Conservation (phyloP, 2,329 filamentous ascomycete genomes). For the Raffaelea arxii region DNA sequence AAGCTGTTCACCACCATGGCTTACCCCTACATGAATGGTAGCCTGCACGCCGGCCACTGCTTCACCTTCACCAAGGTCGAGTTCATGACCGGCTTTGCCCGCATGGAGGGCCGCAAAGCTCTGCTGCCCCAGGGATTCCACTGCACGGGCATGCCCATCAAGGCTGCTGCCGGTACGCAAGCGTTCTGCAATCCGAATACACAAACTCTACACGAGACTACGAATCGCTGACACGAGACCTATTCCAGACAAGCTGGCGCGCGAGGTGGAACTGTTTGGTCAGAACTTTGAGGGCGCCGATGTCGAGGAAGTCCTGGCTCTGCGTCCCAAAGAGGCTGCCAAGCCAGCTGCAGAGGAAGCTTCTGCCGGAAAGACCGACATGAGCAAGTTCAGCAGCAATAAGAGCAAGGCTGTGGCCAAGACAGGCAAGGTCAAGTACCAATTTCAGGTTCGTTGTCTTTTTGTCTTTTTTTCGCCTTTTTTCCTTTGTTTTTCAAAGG, state of each 20-base stretch:
- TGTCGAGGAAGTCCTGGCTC: constrained; percentile 36
- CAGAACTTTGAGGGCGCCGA: constrained; percentile 62
- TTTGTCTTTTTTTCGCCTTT: background rate
- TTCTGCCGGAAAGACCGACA: constrained; percentile 64
- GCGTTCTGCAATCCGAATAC: too few species aligned
- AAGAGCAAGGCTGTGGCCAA: constrained; percentile 74
- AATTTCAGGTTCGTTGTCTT: constrained; percentile 44
- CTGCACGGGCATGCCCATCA: constrained; percentile 96
- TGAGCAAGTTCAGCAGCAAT: constrained; percentile 75
- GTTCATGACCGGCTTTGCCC: constrained; percentile 75
- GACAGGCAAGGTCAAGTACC: constrained; percentile 88
- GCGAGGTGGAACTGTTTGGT: constrained; percentile 84
- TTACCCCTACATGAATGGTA: constrained; percentile 24
- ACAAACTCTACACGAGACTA: background rate
- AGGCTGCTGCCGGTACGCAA: constrained; percentile 77
- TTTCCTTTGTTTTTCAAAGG: background rate
- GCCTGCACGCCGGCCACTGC: constrained; percentile 57
- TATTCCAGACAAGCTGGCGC: constrained; percentile 90
- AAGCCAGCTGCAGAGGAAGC: constrained; percentile 46
- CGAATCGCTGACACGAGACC: background rate
- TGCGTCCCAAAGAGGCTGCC: constrained; percentile 60
- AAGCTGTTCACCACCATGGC: too few species aligned
- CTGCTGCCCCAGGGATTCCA: constrained; percentile 93
- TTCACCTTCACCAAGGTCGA: constrained; percentile 92
- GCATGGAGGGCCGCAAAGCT: constrained; percentile 82